Evolutionary conservation across 2,329 filamentous ascomycete species (phyloP).

Genomic region (Nemania bipapillata): DNA sequence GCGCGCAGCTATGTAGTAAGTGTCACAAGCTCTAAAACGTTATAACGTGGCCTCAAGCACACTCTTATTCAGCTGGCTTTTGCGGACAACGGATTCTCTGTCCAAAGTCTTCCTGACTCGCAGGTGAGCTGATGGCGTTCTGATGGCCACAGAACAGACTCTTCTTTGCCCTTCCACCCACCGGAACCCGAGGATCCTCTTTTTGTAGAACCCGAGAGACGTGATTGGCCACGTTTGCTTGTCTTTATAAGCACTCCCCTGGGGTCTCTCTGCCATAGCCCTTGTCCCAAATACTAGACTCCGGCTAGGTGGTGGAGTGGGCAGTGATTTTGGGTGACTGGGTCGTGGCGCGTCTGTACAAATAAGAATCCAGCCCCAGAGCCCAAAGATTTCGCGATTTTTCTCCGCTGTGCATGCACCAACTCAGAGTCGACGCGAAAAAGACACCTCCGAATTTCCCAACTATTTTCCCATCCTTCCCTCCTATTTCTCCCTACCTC

Average conservation of each 20-base stretch:
- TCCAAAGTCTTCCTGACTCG: slow-evolving; percentile 35
- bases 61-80: not conserved
- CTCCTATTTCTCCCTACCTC: slow-evolving; percentile 52
- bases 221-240: slow-evolving; percentile 40
- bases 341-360: slow-evolving; percentile 54
- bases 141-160: slow-evolving; percentile 24
- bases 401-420: slow-evolving; percentile 44
- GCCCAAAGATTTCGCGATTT: slow-evolving; percentile 54
- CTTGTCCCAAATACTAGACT: slow-evolving; percentile 41
- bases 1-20: slow-evolving; percentile 11
- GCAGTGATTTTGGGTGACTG: slow-evolving; percentile 48
- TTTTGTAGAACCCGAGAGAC: slow-evolving; percentile 9
- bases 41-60: not conserved
- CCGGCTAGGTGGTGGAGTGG: slow-evolving; percentile 42
- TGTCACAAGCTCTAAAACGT: not conserved
- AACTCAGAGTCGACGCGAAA: slow-evolving; percentile 44
- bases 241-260: slow-evolving; percentile 34
- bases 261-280: slow-evolving; percentile 36
- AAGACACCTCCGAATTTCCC: slow-evolving; percentile 52
- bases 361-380: slow-evolving; percentile 58
- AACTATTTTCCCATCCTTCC: slow-evolving; percentile 53
- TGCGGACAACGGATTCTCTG: slow-evolving; percentile 20
- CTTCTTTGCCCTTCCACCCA: slow-evolving; percentile 17
- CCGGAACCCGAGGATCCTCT: slow-evolving; percentile 37
- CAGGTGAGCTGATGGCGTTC: slow-evolving; percentile 1